Evolutionary conservation across 2,329 filamentous ascomycete genomes (phyloP).

Genomic region (Gremmenia infestans): DNA sequence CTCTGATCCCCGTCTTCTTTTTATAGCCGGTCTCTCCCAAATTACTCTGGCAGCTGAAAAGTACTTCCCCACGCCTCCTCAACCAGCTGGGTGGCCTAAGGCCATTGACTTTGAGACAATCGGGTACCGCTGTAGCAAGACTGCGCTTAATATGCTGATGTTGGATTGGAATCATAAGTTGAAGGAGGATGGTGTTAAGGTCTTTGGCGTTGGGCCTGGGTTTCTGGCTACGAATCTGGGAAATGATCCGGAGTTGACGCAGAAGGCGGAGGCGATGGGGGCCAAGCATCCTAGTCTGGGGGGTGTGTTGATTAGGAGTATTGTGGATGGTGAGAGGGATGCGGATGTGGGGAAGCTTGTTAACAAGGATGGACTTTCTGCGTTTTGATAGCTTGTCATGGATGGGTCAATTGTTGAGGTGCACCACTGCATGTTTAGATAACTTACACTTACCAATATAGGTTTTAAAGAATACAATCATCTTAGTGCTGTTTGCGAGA

Average conservation of each 20-base stretch:
- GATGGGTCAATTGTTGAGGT: no score
- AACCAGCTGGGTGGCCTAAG: constrained; percentile 40
- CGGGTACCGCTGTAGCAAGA: constrained; percentile 40
- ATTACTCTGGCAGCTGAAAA: constrained; percentile 28
- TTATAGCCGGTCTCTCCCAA: constrained; percentile 39
- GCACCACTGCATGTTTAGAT: no score
- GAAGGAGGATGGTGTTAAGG: constrained; percentile 45
- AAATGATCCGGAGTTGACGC: constrained; percentile 9
- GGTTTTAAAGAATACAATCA: no score
- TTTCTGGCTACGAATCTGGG: constrained; percentile 43
- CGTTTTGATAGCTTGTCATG: no score
- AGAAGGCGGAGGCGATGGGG: constrained; percentile 19
- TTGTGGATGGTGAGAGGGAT: constrained; percentile 40
- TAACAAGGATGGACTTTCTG: constrained; percentile 5
- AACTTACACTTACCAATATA: no score
- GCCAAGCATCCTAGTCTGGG: constrained; percentile 33
- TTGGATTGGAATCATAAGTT: constrained; percentile 40
- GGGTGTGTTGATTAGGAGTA: constrained; percentile 35
- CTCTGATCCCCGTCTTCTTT: constrained; percentile 40
- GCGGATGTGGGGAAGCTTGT: constrained; percentile 37
- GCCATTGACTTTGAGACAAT: constrained; percentile 20
- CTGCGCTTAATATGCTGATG: constrained; percentile 46
- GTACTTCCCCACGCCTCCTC: constrained; percentile 15
- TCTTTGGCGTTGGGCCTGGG: constrained; percentile 44
- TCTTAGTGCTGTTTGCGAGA: no score